Evolutionary conservation across 805 yeast genomes (phyloP), one percentile per base, ranked within the genome.

Genomic region (Kuraishia piskuri): DNA sequence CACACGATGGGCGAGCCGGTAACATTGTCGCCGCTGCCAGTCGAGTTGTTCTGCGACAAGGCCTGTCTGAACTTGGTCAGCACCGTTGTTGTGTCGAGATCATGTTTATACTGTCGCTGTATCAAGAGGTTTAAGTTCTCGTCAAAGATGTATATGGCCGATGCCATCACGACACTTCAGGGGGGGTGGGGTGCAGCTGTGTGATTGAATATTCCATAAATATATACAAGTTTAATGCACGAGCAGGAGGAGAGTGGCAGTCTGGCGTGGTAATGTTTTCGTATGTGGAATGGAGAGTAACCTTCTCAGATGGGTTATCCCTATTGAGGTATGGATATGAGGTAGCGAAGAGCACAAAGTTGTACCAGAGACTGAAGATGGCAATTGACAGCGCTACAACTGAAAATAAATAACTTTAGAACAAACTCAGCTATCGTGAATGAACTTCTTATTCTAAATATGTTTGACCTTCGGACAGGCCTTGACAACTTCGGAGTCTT

Each of bases 1-100:
- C 68, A 57, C 10, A 83, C 52, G 31, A 83, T 67, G 2, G 88
- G 87, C 50, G 73, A 71, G 31, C 73, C 67, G 48, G 53, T 22
- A 14, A 31, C 40, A 31, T 31, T 31, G 40, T 31, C 40, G 17
- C 40, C 40, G 14, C 9, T 10, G 9, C 40, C 14, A n/a, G 45
- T 44, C 9, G 46, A 24, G 3, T 50, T 20, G 22, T 55, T 19
- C 10, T 49, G 49, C 2, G 45, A 50, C 17, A 58, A 51, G 0
- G 63, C 64, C 10, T 53, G 55, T 52, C 61, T 59, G 57, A 77
- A 62, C 21, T 61, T 55, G 1, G 77, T 58, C 24, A 68, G 26
- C n/a, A 68, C 54, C 2, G 50, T 46, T 9, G 46, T 22, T 2
- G 61, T 48, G 52, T 66, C 58, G 48, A 69, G 55, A 50, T 70